These are phyloP conservation scores for Prunus mira DNA, from an alignment of 306 rosid species.

Conservation along the genomic window DNA sequence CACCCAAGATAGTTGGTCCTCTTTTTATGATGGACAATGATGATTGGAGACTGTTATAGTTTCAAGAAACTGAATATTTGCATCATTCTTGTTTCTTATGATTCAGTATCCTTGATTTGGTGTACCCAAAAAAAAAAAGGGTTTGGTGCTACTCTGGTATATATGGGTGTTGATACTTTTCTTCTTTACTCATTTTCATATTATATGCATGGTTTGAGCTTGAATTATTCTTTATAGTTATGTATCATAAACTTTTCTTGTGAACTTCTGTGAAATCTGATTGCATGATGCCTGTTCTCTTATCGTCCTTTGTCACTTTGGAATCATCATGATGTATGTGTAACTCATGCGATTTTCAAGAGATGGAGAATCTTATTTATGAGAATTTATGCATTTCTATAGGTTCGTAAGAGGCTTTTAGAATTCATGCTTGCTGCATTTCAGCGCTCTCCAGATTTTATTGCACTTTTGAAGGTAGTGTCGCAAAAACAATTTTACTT, in stretches of 20 bases:
- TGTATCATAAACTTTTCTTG: background rate
- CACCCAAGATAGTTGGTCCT: background rate
- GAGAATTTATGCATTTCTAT: conserved; percentile 22
- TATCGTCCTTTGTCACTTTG: background rate
- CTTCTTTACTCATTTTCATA: background rate
- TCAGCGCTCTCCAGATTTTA: conserved; percentile 76
- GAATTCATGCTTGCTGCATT: conserved; percentile 89
- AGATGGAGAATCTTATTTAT: background rate
- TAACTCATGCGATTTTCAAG: background rate
- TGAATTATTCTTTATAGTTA: background rate
- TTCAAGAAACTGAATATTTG: background rate
- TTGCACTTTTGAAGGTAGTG: conserved; percentile 83
- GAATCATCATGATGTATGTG: background rate
- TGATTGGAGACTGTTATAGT: background rate
- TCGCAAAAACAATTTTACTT: conserved; percentile 10
- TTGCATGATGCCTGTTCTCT: background rate
- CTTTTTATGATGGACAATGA: background rate
- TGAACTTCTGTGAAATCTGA: background rate
- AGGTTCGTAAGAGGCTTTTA: conserved; percentile 83
- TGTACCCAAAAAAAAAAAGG: too few species aligned
- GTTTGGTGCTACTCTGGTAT: background rate
- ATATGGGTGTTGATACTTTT: background rate
- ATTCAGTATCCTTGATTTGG: background rate
- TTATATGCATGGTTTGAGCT: background rate
- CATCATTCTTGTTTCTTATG: background rate